A percentile compares a stretch with the other conserved stretches of the same genome.
phyloP scores from a whole-genome alignment of 768 basidiomycete genomes.

The Pulveroboletus sp. region DNA sequence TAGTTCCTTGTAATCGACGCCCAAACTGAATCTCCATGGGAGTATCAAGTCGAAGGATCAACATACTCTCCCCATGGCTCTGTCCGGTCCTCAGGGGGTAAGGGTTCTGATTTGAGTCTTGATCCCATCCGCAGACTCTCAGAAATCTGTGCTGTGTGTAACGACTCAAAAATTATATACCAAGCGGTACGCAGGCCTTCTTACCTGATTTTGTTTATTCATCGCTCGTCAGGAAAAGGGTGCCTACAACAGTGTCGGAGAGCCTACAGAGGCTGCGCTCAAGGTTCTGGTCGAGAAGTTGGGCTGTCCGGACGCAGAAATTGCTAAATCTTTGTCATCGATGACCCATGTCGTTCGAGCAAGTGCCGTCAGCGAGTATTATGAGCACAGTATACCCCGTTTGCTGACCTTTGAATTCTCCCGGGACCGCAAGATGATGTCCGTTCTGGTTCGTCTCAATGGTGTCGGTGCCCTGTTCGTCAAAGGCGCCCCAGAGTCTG shows the following conservation, averaged over 20 bases:
- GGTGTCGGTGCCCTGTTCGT: conserved; percentile 77
- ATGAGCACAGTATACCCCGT: conserved; percentile 70
- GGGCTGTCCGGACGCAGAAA: conserved; percentile 60
- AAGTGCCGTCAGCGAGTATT: conserved; percentile 79
- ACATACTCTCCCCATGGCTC: conserved; percentile 86
- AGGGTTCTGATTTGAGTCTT: conserved; percentile 55
- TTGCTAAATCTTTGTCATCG: conserved; percentile 51
- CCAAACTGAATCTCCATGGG: conserved; percentile 43
- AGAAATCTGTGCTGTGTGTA: conserved; percentile 91
- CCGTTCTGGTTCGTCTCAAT: conserved; percentile 76
- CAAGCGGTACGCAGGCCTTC: conserved; percentile 48
- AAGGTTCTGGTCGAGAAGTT: conserved; percentile 95
- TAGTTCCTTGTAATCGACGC: conserved; percentile 76
- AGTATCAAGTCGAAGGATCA: conserved; percentile 85
- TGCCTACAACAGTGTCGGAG: conserved; percentile 79
- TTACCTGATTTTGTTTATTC: not conserved
- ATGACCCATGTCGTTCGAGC: conserved; percentile 62
- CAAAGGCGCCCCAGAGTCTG: conserved; percentile 95
- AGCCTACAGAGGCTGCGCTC: conserved; percentile 96
- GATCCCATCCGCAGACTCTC: conserved; percentile 79
- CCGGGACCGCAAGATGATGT: conserved; percentile 99
- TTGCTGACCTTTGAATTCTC: conserved; percentile 97
- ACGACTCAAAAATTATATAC: conserved; percentile 89
- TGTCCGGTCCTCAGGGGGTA: conserved; percentile 63
- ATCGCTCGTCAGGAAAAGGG: conserved; percentile 60